phyloP scores from a whole-genome alignment of 768 basidiomycete species.

The Pisolithus albus region DNA sequence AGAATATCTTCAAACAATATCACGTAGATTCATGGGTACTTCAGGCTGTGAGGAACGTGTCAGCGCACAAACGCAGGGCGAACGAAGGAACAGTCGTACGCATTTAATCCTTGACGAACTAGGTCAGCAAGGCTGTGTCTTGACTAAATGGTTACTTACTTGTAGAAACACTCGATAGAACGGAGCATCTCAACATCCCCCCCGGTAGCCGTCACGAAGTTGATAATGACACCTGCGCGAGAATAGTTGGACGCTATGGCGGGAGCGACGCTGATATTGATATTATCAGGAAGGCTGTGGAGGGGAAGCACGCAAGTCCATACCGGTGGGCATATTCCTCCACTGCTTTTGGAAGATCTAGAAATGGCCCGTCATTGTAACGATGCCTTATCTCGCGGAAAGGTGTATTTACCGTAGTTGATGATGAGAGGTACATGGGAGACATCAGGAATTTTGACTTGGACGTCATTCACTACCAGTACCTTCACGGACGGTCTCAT shows the following conservation, averaged over 20 bases:
- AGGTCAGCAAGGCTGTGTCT: slow-evolving; percentile 5
- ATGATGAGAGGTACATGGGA: slow-evolving; percentile 88
- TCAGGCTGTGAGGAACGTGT: slow-evolving; percentile 53
- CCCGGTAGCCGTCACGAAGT: slow-evolving; percentile 95
- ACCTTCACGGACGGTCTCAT: slow-evolving; percentile 67
- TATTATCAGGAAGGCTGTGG: slow-evolving; percentile 5
- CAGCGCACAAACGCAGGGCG: slow-evolving; percentile 13
- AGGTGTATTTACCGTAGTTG: slow-evolving; percentile 70
- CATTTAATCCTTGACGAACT: slow-evolving; percentile 74
- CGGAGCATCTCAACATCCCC: slow-evolving; percentile 98
- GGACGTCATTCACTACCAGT: slow-evolving; percentile 89
- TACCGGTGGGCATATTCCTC: slow-evolving; percentile 97
- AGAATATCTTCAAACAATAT: slow-evolving; percentile 72
- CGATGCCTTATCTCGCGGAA: neutral
- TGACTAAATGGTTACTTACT: slow-evolving; percentile 42
- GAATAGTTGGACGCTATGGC: slow-evolving; percentile 80
- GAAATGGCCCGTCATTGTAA: slow-evolving; percentile 7
- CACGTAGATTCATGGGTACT: slow-evolving; percentile 85
- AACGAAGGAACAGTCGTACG: slow-evolving; percentile 40
- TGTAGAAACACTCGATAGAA: slow-evolving; percentile 98
- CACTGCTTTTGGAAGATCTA: slow-evolving; percentile 88
- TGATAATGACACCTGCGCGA: slow-evolving; percentile 88
- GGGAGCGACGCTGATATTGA: slow-evolving; percentile 59
- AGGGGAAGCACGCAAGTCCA: slow-evolving; percentile 7
- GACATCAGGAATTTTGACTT: slow-evolving; percentile 84